Conservation (phyloP, 371 early-diverging fungal genomes). For the Enteropsectra breve region DNA sequence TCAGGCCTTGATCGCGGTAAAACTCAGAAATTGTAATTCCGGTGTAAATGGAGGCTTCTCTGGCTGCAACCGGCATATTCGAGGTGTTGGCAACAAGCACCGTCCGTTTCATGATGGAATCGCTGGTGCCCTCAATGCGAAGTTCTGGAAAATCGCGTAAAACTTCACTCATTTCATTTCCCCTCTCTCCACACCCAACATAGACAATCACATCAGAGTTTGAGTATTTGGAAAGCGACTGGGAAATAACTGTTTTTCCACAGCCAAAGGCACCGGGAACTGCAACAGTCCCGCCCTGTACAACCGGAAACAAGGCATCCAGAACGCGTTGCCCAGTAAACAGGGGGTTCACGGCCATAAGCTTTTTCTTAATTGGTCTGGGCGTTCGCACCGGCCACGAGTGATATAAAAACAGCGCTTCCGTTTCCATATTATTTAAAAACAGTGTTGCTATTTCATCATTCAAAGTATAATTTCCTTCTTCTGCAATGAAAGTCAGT, state of each 20-base stretch:
- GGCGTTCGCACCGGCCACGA: slow-evolving; percentile 96
- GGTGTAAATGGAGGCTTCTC: slow-evolving; percentile 99
- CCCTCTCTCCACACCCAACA: slow-evolving; percentile 98
- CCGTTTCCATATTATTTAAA: slow-evolving; percentile 68
- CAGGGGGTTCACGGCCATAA: slow-evolving; percentile 84
- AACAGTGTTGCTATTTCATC: slow-evolving; percentile 77
- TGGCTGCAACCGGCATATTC: slow-evolving; percentile 99
- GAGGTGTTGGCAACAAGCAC: slow-evolving; percentile 98
- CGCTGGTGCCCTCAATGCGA: slow-evolving; percentile 76
- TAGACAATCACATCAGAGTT: slow-evolving; percentile 99
- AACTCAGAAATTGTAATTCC: slow-evolving; percentile 99
- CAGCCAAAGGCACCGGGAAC: slow-evolving; percentile 99
- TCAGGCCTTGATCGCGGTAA: slow-evolving; percentile 98
- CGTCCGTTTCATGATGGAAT: slow-evolving; percentile 97
- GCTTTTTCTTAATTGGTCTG: slow-evolving; percentile 87
- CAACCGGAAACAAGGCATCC: slow-evolving; percentile 98
- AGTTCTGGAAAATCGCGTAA: slow-evolving; percentile 93
- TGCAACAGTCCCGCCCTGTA: slow-evolving; percentile 98
- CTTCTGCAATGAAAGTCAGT: slow-evolving; percentile 80
- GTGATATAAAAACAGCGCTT: slow-evolving; percentile 83
- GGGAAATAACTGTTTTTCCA: slow-evolving; percentile 99
- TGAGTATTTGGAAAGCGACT: slow-evolving; percentile 96
- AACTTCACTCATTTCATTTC: slow-evolving; percentile 99
- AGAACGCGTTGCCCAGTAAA: slow-evolving; percentile 97
- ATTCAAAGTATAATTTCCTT: slow-evolving; percentile 79